These are phyloP conservation scores for Suillus discolor DNA, from an alignment of 768 basidiomycete species.

Conservation along the genomic window DNA sequence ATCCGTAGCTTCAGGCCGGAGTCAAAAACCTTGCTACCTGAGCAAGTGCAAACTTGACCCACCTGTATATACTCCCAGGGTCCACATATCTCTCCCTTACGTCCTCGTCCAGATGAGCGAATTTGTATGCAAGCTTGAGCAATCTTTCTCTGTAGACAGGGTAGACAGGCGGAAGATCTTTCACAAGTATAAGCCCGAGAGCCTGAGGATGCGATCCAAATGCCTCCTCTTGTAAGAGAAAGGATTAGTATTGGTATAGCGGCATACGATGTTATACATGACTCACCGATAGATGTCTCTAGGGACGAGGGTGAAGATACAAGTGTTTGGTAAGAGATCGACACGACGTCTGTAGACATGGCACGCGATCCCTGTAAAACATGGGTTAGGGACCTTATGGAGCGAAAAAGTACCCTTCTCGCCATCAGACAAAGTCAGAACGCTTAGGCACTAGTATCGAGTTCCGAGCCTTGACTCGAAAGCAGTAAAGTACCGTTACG, in stretches of 20 bases:
- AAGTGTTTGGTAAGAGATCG: conserved; percentile 64
- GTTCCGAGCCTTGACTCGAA: neutral
- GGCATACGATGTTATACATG: neutral
- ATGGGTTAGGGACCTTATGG: conserved; percentile 7
- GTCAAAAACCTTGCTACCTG: neutral
- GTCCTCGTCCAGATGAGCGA: conserved; percentile 69
- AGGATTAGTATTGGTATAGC: neutral
- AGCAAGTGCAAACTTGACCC: conserved; percentile 19
- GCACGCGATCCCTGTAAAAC: conserved; percentile 18
- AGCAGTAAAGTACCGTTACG: neutral
- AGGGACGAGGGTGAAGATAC: conserved; percentile 55
- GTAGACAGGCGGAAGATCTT: conserved; percentile 77
- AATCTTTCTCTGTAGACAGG: conserved; percentile 64
- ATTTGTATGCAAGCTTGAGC: conserved; percentile 73
- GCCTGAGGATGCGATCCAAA: conserved; percentile 80
- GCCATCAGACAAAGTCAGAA: conserved; percentile 13
- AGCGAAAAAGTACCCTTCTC: conserved; percentile 14
- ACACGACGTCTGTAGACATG: conserved; percentile 37
- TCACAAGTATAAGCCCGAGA: conserved; percentile 80
- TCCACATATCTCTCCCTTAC: conserved; percentile 77
- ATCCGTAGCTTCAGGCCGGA: conserved; percentile 71
- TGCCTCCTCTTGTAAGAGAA: conserved; percentile 56
- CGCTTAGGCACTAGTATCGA: neutral
- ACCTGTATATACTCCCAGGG: conserved; percentile 76
- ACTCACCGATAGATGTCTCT: conserved; percentile 61